phyloP scores from a whole-genome alignment of 179 eudicot species.

The Silene noctiflora region DNA sequence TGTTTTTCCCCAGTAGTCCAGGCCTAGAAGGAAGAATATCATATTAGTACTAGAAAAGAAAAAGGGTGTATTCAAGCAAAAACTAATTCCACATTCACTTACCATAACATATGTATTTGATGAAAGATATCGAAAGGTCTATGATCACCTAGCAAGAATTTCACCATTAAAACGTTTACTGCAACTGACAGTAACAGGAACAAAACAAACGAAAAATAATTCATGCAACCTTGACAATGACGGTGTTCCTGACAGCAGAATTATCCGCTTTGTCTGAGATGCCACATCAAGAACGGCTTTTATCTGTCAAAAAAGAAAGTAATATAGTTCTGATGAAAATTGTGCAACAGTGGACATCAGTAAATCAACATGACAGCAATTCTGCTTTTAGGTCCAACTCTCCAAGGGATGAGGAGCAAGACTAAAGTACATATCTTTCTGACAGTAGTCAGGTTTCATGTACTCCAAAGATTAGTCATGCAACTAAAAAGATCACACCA shows the following conservation, averaged over 20 bases:
- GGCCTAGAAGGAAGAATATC: conserved; percentile 60
- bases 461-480: neutral
- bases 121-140: conserved; percentile 98
- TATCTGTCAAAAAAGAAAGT: conserved; percentile 39
- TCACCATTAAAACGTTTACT: conserved; percentile 28
- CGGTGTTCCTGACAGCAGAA: conserved; percentile 94
- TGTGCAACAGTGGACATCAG: neutral
- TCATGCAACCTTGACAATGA: conserved; percentile 88
- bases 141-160: conserved; percentile 72
- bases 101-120: conserved; percentile 96
- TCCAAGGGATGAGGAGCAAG: neutral
- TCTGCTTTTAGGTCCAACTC: neutral
- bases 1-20: conserved; percentile 83
- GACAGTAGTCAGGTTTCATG: neutral
- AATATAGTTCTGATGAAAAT: neutral
- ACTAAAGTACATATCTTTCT: neutral
- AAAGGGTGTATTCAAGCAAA: conserved; percentile 8
- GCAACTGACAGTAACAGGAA: conserved; percentile 15
- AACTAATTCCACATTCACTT: conserved; percentile 33
- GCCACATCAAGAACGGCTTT: conserved; percentile 84
- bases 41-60: conserved; percentile 8
- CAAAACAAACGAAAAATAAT: conserved; percentile 5
- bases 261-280: conserved; percentile 53
- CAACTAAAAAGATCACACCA: conserved; percentile 1
- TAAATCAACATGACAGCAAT: neutral